Percentiles rank a stretch among this genome's conserved stretches.
phyloP scores from a whole-genome alignment of 2,329 filamentous ascomycete genomes.

The Ceratocystis cubensis region DNA sequence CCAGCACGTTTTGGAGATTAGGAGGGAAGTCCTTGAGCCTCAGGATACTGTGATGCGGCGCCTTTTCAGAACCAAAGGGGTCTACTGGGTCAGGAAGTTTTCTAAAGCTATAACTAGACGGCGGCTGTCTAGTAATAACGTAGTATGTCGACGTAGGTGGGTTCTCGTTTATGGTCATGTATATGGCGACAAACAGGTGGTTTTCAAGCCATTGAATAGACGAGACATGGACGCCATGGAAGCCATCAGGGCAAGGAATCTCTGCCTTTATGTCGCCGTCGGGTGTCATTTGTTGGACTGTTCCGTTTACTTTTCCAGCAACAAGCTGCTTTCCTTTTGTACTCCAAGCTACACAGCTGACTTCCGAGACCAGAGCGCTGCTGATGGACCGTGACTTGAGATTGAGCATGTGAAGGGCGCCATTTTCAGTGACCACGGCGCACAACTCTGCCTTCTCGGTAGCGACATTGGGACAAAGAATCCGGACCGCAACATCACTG shows the following conservation, averaged over 20 bases:
- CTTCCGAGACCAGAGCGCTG: constrained; percentile 53
- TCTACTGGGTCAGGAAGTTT: constrained; percentile 63
- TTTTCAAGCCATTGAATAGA: constrained; percentile 83
- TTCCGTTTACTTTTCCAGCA: constrained; percentile 71
- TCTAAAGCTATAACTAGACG: constrained; percentile 54
- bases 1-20: constrained; percentile 64
- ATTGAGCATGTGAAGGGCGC: constrained; percentile 74
- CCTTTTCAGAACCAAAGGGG: constrained; percentile 52
- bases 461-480: constrained; percentile 68
- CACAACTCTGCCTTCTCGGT: constrained; percentile 60
- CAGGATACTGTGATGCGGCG: constrained; percentile 64
- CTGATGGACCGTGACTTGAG: constrained; percentile 56
- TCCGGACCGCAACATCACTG: constrained; percentile 59
- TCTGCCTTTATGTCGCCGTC: constrained; percentile 63
- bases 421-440: constrained; percentile 66
- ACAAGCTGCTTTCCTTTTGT: constrained; percentile 84
- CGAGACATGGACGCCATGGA: constrained; percentile 59
- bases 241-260: constrained; percentile 62
- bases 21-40: constrained; percentile 72
- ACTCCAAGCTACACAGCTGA: constrained; percentile 84
- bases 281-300: constrained; percentile 69
- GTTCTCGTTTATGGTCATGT: constrained; percentile 52
- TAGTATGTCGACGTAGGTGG: constrained; percentile 60
- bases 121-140: constrained; percentile 56
- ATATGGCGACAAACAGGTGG: constrained; percentile 66